Conservation (phyloP, 169 alveolate species). For the Perkinsus chesapeaki region DNA sequence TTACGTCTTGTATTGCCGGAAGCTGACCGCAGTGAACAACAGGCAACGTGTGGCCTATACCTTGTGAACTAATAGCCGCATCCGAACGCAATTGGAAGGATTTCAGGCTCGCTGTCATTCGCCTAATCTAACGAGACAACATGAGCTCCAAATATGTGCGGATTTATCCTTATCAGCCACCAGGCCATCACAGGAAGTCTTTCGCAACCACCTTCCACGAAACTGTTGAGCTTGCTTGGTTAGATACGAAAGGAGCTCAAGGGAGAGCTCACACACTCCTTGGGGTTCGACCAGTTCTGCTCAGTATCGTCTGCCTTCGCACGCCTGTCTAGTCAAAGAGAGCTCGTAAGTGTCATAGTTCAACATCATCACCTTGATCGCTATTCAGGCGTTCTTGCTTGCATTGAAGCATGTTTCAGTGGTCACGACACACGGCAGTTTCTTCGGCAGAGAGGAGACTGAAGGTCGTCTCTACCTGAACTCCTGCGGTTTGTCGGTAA, state of each 20-base stretch:
- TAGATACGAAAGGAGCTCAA: not conserved
- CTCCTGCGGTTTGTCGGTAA: not conserved
- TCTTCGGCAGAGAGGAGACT: not conserved
- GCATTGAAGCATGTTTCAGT: not conserved
- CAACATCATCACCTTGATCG: not conserved
- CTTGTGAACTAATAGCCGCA: not conserved
- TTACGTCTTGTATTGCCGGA: not conserved
- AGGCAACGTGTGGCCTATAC: not conserved
- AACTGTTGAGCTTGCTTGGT: not conserved
- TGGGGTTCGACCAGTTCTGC: not conserved
- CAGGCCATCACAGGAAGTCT: not conserved
- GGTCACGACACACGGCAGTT: not conserved
- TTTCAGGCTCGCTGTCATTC: not conserved
- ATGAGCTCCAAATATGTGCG: not conserved
- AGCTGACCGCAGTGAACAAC: not conserved
- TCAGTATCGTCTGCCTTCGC: not conserved
- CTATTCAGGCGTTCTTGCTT: not conserved
- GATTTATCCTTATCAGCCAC: not conserved
- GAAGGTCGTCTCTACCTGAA: not conserved
- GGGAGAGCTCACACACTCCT: not conserved
- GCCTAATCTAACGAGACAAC: not conserved
- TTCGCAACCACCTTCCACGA: not conserved
- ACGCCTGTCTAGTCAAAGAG: not conserved
- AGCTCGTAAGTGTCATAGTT: not conserved
- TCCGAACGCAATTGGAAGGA: too few species aligned